Evolutionary conservation across 2,329 filamentous ascomycete genomes (phyloP).

Genomic region (Bipolaris gigantea): DNA sequence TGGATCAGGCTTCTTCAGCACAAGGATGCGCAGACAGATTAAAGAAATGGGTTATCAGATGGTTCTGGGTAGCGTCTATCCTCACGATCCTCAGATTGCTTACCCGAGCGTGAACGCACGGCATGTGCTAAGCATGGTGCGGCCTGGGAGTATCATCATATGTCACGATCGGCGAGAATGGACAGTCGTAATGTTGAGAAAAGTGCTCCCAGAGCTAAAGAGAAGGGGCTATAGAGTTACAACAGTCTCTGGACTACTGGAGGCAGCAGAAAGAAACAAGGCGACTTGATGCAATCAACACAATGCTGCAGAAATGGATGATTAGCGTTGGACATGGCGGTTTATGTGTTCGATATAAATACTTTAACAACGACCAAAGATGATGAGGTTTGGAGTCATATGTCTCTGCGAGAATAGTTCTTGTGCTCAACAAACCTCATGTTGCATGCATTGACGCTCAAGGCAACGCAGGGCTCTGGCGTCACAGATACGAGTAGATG

Average conservation of each 20-base stretch:
- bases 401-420: neutral
- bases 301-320: neutral
- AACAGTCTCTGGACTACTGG: constrained; percentile 54
- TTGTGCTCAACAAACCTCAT: no score
- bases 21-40: constrained; percentile 65
- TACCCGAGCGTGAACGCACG: constrained; percentile 70
- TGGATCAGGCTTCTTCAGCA: constrained; percentile 80
- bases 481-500: neutral
- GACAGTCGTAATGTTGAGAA: constrained; percentile 77
- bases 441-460: neutral
- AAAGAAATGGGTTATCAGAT: constrained; percentile 66
- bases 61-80: constrained; percentile 83
- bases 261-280: constrained; percentile 2
- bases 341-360: neutral
- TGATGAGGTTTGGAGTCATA: neutral
- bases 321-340: neutral
- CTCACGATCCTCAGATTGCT: constrained; percentile 84
- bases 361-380: neutral
- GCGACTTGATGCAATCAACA: neutral
- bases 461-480: neutral
- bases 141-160: constrained; percentile 77
- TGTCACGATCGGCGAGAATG: constrained; percentile 84
- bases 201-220: constrained; percentile 71
- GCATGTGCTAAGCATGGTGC: constrained; percentile 79
- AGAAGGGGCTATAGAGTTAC: constrained; percentile 71